Conservation (phyloP, 129 eudicot genomes). For the Kitagawia praeruptora region DNA sequence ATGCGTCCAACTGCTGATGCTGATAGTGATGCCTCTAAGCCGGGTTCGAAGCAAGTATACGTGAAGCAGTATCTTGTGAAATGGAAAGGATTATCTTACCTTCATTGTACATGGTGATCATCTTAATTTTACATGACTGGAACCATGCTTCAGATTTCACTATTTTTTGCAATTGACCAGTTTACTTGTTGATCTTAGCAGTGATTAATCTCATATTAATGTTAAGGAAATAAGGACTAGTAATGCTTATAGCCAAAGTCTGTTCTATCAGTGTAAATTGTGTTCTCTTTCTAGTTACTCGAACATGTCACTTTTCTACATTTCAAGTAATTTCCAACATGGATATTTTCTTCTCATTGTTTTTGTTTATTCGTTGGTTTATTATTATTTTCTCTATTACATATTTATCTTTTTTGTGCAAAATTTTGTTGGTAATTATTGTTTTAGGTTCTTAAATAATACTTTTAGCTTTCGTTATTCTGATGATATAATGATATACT, state of each 20-base stretch:
- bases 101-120: conserved; percentile 87
- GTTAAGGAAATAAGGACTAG: neutral
- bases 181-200: neutral
- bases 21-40: conserved; percentile 64
- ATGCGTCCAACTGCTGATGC: conserved; percentile 78
- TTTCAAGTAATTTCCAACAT: neutral
- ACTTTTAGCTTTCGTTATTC: neutral
- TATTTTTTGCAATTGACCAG: neutral
- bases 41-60: conserved; percentile 72
- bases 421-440: neutral
- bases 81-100: conserved; percentile 95
- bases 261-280: neutral
- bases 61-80: conserved; percentile 94
- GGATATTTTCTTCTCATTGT: too few species aligned
- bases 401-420: neutral
- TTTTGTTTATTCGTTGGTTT: neutral
- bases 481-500: neutral
- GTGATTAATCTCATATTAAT: neutral
- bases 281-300: neutral
- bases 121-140: neutral
- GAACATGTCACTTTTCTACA: neutral
- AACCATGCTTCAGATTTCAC: neutral
- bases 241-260: neutral
- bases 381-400: neutral
- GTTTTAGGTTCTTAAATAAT: neutral